A percentile compares a stretch with the other conserved stretches of the same genome.
phyloP scores from a whole-genome alignment of 1,139 yeast species.

The Yamadazyma siamensis region DNA sequence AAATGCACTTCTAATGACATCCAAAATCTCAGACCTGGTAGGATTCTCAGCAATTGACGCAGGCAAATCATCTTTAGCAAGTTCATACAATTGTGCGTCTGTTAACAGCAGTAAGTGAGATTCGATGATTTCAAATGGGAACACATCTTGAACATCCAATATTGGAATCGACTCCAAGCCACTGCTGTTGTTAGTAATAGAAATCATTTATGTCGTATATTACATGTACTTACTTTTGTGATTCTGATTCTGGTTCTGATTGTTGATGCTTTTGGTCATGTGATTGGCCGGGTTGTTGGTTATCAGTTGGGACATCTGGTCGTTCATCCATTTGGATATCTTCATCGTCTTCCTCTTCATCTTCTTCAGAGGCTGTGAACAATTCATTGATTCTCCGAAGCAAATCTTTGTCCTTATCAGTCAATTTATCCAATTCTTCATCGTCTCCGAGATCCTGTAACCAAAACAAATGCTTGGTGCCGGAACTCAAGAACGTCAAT shows the following conservation, averaged over 20 bases:
- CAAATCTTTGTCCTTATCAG: conserved; percentile 58
- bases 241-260: conserved; percentile 3
- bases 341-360: conserved; percentile 40
- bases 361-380: conserved; percentile 42
- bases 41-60: conserved; percentile 31
- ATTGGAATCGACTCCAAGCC: conserved; percentile 2
- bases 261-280: not conserved
- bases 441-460: conserved; percentile 77
- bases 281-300: not conserved
- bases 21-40: conserved; percentile 37
- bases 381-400: conserved; percentile 52
- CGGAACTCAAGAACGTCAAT: conserved; percentile 76
- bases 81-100: conserved; percentile 30
- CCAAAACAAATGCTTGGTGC: conserved; percentile 87
- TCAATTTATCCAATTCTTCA: conserved; percentile 57
- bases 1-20: conserved; percentile 51
- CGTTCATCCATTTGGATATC: conserved; percentile 10
- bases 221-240: too few relatives aligned
- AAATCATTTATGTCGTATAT: too few relatives aligned
- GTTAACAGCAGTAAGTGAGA: conserved; percentile 36
- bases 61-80: conserved; percentile 44
- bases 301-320: not conserved
- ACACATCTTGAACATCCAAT: conserved; percentile 24
- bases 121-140: conserved; percentile 37
- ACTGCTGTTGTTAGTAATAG: conserved; percentile 3